Percentiles rank a stretch among this genome's conserved stretches.
These are phyloP conservation scores for Plasmopara viticola DNA, from an alignment of 352 stramenopile species.

Conservation along the genomic window DNA sequence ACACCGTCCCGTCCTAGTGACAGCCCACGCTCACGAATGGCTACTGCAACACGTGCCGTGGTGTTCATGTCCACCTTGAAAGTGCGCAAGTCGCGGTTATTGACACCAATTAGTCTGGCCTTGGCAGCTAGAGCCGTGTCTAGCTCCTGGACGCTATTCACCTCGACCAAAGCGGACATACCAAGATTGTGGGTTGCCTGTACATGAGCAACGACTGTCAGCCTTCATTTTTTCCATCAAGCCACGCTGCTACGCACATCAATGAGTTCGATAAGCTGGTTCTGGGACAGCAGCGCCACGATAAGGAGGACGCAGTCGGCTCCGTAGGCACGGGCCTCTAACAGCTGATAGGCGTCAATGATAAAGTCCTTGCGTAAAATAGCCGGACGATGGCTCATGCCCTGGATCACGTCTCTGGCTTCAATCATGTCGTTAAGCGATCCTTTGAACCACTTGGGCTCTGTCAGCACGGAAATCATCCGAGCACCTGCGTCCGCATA, in stretches of 20 bases:
- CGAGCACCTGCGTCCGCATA: slow-evolving; percentile 92
- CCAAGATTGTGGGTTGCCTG: slow-evolving; percentile 84
- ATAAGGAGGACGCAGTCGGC: slow-evolving; percentile 98
- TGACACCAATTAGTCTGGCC: slow-evolving; percentile 95
- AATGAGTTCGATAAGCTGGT: slow-evolving; percentile 54
- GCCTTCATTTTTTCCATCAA: neutral
- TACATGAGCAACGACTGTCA: slow-evolving; percentile 6
- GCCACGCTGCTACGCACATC: slow-evolving; percentile 22
- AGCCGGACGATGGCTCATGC: slow-evolving; percentile 42
- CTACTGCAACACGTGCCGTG: slow-evolving; percentile 87
- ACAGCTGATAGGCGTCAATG: slow-evolving; percentile 90
- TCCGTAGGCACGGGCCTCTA: slow-evolving; percentile 92
- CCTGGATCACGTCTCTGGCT: slow-evolving; percentile 45
- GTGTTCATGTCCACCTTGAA: slow-evolving; percentile 97
- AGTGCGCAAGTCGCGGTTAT: slow-evolving; percentile 98
- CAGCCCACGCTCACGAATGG: slow-evolving; percentile 66
- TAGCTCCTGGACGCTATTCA: slow-evolving; percentile 93
- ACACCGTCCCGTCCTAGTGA: slow-evolving; percentile 70
- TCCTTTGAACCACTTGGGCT: slow-evolving; percentile 97
- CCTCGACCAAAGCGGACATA: slow-evolving; percentile 98
- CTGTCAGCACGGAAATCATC: slow-evolving; percentile 97
- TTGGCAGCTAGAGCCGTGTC: slow-evolving; percentile 89
- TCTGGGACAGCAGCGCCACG: slow-evolving; percentile 85
- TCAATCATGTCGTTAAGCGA: slow-evolving; percentile 83
- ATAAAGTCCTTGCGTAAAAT: slow-evolving; percentile 95